Evolutionary conservation across 2,329 filamentous ascomycete genomes (phyloP).

Genomic region (Ascosphaera apis): DNA sequence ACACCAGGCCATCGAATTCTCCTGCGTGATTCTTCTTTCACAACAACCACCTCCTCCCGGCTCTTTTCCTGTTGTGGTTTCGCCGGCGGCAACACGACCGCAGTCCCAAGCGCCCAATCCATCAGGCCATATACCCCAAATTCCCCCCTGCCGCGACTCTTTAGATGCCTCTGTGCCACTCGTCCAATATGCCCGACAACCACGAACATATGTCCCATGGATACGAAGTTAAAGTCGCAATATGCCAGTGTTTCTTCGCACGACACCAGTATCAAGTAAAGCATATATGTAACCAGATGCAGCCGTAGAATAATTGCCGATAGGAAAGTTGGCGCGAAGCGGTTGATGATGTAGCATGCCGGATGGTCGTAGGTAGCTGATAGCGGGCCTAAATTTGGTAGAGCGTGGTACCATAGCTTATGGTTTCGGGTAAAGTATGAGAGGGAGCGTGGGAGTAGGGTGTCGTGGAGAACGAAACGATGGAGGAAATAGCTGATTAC

Average conservation of each 20-base stretch:
- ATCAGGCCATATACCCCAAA: constrained; percentile 23
- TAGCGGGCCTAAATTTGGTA: constrained; percentile 30
- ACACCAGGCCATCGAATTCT: too few relatives aligned
- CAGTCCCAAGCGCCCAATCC: constrained; percentile 22
- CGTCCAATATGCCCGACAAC: constrained; percentile 35
- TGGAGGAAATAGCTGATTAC: constrained; percentile 52
- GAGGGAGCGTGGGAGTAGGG: constrained; percentile 10
- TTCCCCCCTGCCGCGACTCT: constrained; percentile 22
- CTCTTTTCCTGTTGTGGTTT: neutral
- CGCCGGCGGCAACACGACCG: constrained; percentile 5
- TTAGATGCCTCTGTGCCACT: constrained; percentile 31
- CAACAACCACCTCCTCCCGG: too few relatives aligned
- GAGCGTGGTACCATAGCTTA: constrained; percentile 31
- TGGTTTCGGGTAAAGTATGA: constrained; percentile 31
- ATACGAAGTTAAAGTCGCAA: constrained; percentile 35
- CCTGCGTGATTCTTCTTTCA: too few relatives aligned
- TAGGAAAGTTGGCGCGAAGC: constrained; percentile 32
- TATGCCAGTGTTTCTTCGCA: constrained; percentile 37
- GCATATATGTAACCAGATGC: constrained; percentile 35
- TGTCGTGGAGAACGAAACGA: constrained; percentile 43
- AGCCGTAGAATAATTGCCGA: constrained; percentile 34
- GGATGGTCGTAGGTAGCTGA: constrained; percentile 39
- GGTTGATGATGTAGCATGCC: constrained; percentile 27
- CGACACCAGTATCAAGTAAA: constrained; percentile 31
- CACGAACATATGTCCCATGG: constrained; percentile 24